Evolutionary conservation across 805 yeast species (phyloP).

Genomic region (Candida khao-thaluensis): DNA sequence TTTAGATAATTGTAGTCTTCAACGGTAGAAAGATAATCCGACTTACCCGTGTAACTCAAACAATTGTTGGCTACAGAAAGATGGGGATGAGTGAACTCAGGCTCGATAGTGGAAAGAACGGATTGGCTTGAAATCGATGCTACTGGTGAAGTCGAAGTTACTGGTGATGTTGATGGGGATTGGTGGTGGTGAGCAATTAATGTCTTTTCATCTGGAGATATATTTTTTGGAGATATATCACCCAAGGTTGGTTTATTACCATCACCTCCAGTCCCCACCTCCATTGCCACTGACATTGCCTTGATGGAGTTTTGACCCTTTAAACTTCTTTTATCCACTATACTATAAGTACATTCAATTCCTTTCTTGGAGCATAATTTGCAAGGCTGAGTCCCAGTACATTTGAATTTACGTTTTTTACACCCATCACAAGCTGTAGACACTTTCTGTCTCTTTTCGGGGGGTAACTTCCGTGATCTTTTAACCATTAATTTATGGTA

Average conservation of each 20-base stretch:
- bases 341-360: conserved; percentile 21
- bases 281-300: background rate
- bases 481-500: conserved; percentile 8
- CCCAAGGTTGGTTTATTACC: background rate
- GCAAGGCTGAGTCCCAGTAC: conserved; percentile 25
- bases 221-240: background rate
- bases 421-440: conserved; percentile 28
- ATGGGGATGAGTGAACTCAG: conserved; percentile 1
- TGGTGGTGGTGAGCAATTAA: background rate
- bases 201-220: background rate
- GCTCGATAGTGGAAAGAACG: background rate
- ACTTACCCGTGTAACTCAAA: background rate
- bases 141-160: conserved; percentile 3
- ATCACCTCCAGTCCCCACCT: too few relatives aligned
- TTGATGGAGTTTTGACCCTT: conserved; percentile 17
- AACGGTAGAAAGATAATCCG: conserved; percentile 1
- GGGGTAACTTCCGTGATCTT: conserved; percentile 17
- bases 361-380: conserved; percentile 19
- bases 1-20: conserved; percentile 5
- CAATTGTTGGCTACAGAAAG: background rate
- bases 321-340: conserved; percentile 22
- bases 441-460: conserved; percentile 25
- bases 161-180: conserved; percentile 7
- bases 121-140: background rate
- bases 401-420: conserved; percentile 21